Evolutionary conservation across 179 eudicot genomes (phyloP).

Genomic region (Pouteria campechiana): DNA sequence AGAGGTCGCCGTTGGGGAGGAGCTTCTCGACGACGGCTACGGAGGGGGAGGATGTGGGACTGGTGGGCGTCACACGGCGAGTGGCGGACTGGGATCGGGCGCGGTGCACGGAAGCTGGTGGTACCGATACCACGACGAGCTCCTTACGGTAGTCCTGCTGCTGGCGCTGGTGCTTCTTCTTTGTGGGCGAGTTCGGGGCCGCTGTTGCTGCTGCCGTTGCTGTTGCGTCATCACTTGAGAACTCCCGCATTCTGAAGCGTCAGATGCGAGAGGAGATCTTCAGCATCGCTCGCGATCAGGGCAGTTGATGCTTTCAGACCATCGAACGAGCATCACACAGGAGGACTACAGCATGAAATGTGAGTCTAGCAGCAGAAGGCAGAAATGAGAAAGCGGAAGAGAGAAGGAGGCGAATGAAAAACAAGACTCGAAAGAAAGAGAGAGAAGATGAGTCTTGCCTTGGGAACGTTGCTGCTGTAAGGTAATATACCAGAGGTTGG

Average conservation of each 20-base stretch:
- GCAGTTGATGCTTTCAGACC: too few species aligned
- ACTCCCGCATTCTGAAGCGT: background rate
- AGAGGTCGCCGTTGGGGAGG: constrained; percentile 85
- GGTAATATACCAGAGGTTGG: too few species aligned
- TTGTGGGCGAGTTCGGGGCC: background rate
- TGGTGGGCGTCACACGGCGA: constrained; percentile 30
- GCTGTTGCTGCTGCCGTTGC: constrained; percentile 6
- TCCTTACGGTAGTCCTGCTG: background rate
- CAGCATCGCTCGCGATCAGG: too few species aligned
- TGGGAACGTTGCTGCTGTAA: background rate
- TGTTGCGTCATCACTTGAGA: background rate
- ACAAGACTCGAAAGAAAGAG: background rate
- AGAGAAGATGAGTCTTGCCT: constrained; percentile 1
- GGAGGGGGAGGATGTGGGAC: constrained; percentile 3
- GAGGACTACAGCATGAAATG: too few species aligned
- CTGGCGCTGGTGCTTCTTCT: background rate
- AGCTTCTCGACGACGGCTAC: constrained; percentile 25
- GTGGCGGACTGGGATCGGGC: constrained; percentile 39
- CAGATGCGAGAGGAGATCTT: background rate
- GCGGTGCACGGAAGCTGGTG: too few species aligned
- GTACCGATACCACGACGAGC: too few species aligned
- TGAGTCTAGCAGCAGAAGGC: constrained; percentile 7
- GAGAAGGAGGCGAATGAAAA: background rate
- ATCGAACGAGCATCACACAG: too few species aligned
- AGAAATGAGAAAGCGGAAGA: background rate